These are phyloP conservation scores for Hyphodiscus hymeniophilus DNA, from an alignment of 495 filamentous ascomycete genomes.

Conservation along the genomic window DNA sequence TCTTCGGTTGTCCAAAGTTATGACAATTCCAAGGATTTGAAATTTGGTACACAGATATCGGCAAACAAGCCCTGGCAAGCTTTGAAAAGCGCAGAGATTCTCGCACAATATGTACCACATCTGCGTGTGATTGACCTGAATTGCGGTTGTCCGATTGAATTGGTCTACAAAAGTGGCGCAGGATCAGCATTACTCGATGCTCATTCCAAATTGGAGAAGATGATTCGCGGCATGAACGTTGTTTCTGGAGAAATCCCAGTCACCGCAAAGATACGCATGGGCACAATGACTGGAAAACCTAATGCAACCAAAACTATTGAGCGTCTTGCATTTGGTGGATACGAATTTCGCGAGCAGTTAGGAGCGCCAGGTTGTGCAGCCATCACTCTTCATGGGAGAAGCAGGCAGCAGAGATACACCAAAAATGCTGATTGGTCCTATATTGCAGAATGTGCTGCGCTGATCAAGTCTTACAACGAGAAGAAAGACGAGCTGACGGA, in stretches of 20 bases:
- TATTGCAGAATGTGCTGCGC: constrained; percentile 78
- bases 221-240: constrained; percentile 88
- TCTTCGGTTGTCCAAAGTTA: constrained; percentile 58
- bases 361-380: constrained; percentile 79
- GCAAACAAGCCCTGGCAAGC: constrained; percentile 84
- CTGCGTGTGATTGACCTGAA: constrained; percentile 89
- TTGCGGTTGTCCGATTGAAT: constrained; percentile 93
- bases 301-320: constrained; percentile 75
- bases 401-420: constrained; percentile 90
- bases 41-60: constrained; percentile 86
- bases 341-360: constrained; percentile 50
- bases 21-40: constrained; percentile 71
- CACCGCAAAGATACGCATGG: constrained; percentile 90
- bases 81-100: constrained; percentile 74
- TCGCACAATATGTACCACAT: constrained; percentile 67
- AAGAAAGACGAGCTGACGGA: constrained; percentile 56
- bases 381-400: constrained; percentile 88
- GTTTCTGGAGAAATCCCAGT: constrained; percentile 84
- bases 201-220: constrained; percentile 77
- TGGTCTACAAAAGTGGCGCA: constrained; percentile 76
- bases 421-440: constrained; percentile 84
- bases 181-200: constrained; percentile 91
- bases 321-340: constrained; percentile 69
- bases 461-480: constrained; percentile 70
- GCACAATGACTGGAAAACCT: constrained; percentile 68